Evolutionary conservation across 78 protist species (phyloP).

Genomic region (Dictyostelium discoideum): DNA sequence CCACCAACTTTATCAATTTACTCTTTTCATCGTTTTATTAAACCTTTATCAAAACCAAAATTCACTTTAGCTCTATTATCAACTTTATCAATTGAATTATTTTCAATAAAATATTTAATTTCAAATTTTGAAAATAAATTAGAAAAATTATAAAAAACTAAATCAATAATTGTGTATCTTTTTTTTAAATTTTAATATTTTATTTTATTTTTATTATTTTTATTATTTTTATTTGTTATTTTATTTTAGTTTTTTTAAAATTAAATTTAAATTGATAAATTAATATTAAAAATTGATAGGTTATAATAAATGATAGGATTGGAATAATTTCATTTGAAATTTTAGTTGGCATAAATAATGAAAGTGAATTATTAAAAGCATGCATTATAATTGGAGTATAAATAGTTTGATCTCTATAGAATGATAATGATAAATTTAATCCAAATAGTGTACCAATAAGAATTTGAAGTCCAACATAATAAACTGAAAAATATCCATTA

Average conservation of each 20-base stretch:
- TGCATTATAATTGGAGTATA: conserved; percentile 28
- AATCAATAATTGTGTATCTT: no score
- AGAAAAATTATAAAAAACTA: not conserved
- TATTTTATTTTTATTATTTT: not conserved
- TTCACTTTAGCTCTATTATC: not conserved
- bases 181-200: no score
- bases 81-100: not conserved
- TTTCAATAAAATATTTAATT: not conserved
- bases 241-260: not conserved
- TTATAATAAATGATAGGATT: not conserved
- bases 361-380: conserved; percentile 21
- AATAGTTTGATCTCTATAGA: not conserved
- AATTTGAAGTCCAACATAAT: conserved; percentile 5
- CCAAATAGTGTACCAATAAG: conserved; percentile 41
- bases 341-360: conserved; percentile 43
- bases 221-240: not conserved
- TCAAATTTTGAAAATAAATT: not conserved
- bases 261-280: not conserved
- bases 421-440: conserved; percentile 15
- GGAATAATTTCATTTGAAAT: not conserved
- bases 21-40: not conserved
- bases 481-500: not conserved
- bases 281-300: not conserved
- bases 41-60: not conserved
- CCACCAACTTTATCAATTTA: not conserved